Evolutionary conservation across 2,329 filamentous ascomycete species (phyloP).

Genomic region (Aspergillus piperis): DNA sequence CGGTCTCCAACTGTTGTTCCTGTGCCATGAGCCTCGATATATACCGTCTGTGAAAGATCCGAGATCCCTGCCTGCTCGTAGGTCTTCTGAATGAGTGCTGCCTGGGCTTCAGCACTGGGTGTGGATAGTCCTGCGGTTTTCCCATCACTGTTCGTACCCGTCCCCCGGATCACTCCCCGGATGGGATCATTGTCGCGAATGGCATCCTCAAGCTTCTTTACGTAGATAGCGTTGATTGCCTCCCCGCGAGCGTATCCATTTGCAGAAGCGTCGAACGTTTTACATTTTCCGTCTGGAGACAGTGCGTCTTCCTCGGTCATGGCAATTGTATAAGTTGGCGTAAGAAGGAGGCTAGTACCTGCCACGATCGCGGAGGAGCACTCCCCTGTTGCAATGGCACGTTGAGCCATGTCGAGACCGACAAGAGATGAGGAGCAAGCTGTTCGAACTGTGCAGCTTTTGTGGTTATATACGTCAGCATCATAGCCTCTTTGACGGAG

Average conservation of each 20-base stretch:
- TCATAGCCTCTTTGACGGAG: slow-evolving; percentile 24
- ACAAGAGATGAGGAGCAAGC: slow-evolving; percentile 43
- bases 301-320: no score
- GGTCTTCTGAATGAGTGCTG: background rate
- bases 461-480: slow-evolving; percentile 39
- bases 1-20: slow-evolving; percentile 36
- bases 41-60: slow-evolving; percentile 31
- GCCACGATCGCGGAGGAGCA: slow-evolving; percentile 34
- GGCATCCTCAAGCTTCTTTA: slow-evolving; percentile 31
- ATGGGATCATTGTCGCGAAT: slow-evolving; percentile 32
- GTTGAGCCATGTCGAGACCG: slow-evolving; percentile 30
- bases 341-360: slow-evolving; percentile 34
- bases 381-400: slow-evolving; percentile 22
- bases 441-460: slow-evolving; percentile 29
- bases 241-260: slow-evolving; percentile 37
- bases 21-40: slow-evolving; percentile 46
- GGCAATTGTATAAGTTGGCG: no score
- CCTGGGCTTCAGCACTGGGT: slow-evolving; percentile 7
- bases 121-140: slow-evolving; percentile 11
- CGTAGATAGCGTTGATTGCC: slow-evolving; percentile 29
- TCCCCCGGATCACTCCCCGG: slow-evolving; percentile 29
- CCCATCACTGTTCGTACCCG: slow-evolving; percentile 27
- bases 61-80: slow-evolving; percentile 28
- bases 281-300: slow-evolving; percentile 30
- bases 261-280: slow-evolving; percentile 28